Conservation (phyloP, 257 asterid genomes). For the Solanum pinnatisectum region DNA sequence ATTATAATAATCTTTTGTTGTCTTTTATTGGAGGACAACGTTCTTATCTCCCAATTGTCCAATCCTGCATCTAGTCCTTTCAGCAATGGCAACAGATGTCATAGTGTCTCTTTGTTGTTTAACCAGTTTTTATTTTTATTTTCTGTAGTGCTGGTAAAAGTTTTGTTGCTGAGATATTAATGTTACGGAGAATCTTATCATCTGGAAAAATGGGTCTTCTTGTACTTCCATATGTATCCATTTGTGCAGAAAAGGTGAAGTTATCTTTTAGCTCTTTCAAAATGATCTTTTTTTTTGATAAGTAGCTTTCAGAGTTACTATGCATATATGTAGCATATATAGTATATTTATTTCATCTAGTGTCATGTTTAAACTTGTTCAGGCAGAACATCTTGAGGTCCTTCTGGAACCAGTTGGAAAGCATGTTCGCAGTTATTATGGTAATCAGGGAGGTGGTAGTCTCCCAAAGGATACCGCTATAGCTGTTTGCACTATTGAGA, state of each 20-base stretch:
- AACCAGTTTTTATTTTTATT: not conserved
- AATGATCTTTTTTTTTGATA: not conserved
- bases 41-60: not conserved
- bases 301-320: not conserved
- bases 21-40: not conserved
- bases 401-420: constrained; percentile 77
- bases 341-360: not conserved
- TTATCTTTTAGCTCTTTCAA: not conserved
- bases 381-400: constrained; percentile 93
- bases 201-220: constrained; percentile 89
- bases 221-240: constrained; percentile 93
- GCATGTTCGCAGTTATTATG: constrained; percentile 94
- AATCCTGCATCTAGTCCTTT: not conserved
- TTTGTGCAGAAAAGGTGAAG: constrained; percentile 88
- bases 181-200: constrained; percentile 79
- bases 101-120: not conserved
- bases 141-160: constrained; percentile 88
- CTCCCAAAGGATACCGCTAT: constrained; percentile 92
- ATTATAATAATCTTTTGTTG: not conserved
- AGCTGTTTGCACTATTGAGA: constrained; percentile 96
- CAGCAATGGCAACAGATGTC: not conserved
- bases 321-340: constrained; percentile 3
- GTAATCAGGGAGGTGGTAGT: constrained; percentile 93
- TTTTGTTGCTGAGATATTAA: constrained; percentile 92
- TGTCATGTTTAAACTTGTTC: constrained; percentile 9